phyloP scores from a whole-genome alignment of 2,329 filamentous ascomycete genomes.

The Fusarium marasasianum region DNA sequence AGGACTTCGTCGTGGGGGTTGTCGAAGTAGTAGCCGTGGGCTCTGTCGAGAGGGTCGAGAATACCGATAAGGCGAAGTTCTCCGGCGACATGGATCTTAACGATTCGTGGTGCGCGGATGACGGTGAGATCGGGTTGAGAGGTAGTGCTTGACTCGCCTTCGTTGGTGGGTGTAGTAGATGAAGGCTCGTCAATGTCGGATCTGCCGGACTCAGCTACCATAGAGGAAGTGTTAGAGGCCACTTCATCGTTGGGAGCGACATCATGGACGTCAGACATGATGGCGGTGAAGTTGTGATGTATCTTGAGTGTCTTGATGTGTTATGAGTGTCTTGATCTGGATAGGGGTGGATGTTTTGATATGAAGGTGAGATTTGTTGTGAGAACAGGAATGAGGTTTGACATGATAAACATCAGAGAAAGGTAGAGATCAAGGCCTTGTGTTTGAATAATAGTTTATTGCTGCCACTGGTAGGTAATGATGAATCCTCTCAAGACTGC shows the following conservation, averaged over 20 bases:
- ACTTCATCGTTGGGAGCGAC: neutral
- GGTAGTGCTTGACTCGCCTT: neutral
- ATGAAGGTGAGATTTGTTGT: no score
- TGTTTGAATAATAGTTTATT: no score
- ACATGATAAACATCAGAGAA: neutral
- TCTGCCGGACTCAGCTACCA: neutral
- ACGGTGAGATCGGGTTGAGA: neutral
- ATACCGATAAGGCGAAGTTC: neutral
- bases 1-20: neutral
- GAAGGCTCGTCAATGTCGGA: no score
- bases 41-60: neutral
- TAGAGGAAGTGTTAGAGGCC: neutral
- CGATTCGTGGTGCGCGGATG: neutral
- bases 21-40: neutral
- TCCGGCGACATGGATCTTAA: neutral
- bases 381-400: neutral
- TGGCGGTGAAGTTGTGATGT: neutral
- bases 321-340: neutral
- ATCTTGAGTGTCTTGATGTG: rapidly evolving
- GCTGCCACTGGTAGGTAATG: neutral
- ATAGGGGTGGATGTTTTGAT: no score
- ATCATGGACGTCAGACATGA: neutral
- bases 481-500: no score
- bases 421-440: no score
- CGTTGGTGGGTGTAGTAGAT: neutral